Evolutionary conservation across 164 flowering plant species (phyloP), one percentile per base, ranked within the genome.

Genomic region (Piper longum): DNA sequence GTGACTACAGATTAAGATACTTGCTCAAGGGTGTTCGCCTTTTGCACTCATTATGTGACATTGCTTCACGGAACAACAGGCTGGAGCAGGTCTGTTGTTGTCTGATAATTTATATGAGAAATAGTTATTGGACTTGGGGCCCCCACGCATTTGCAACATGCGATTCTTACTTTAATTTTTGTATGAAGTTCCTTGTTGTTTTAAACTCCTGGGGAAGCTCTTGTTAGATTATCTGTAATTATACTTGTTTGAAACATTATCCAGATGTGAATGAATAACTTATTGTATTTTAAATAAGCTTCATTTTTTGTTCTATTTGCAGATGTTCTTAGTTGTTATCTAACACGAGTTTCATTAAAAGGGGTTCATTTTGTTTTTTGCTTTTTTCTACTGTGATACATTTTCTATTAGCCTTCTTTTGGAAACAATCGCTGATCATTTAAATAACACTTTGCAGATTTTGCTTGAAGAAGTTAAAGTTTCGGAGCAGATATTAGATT

Each of bases 381-480:
- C 39, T n/a, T n/a, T 41, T 26, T 26, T n/a, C n/a, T 26, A 26
- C 36, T 26, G 3, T n/a, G 41, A 12, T 18, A 41, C 41, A 41
- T 16, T 16, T 16, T 16, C 36, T 26, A 26, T 26, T 2, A 26
- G 36, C 1, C 13, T 57, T 18, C 3, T 57, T 13, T n/a, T 4
- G 13, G 3, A 57, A 57, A 17, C 26, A 57, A 57, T 8, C 8
- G 5, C 26, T 41, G 56, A 41, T 11, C 60, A 41, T 51, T 17
- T 59, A 12, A 16, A 7, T 58, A 59, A 54, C 36, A 55, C 12
- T 69, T 62, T 78, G 36, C 86, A 91, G 99, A 84, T 95, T 75
- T 74, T 95, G 76, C 84, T 89, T 59, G 96, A 89, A 63, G 98
- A 95, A 68, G 76, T 85, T n/a, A 87, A 81, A 74, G 78, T 86